Base-by-base conservation (phyloP, 2,329 filamentous ascomycete genomes). In the Pseudomassariella vexata region DNA sequence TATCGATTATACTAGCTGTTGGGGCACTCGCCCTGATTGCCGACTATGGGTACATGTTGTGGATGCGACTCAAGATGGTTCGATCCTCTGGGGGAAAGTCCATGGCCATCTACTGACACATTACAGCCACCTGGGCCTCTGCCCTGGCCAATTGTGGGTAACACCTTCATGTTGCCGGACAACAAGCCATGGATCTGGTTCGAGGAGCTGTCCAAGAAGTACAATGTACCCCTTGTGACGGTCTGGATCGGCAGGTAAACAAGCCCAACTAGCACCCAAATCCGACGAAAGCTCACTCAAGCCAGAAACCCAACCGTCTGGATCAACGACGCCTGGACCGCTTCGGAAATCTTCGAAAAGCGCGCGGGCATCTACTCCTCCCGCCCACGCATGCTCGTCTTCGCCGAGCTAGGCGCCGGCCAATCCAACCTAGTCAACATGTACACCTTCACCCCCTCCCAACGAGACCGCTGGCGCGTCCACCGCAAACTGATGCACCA, bases 131-230 rank as follows among this genome's bases (percentile, higher is more conserved):
- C 71, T 3, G 71, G 72, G 0, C 72, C 71, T 1, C 59, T 72
- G 3, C 71, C 71, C 3, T 60, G 59, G 39, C 72, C 72, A 5
- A 60, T 76, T 19, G 53, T 76, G 4, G 72, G 72, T 20, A 76
- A 74, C 44, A 76, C 70, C 1, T 72, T 69, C 35, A 63, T 64
- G 38, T 57, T 76, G 4, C 72, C 72, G 2, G 59, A 67, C 16
- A 60, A 57, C 34, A 74, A 76, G 44, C 71, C 73, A 3, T 77
- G 73, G 73, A 60, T 75, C 16, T 70, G 68, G 49, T 74, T 76
- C 40, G 69, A 76, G 33, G 47, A 68, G 40, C 50, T 75, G 0
- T 68, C 71, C 4, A 66, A 69, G 41, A 46, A 55, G 28, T 67
- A 71, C 44, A 50, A 66, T 5, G 56, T 63, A 1, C 65, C 68